These are phyloP conservation scores for Sporothrix brasiliensis DNA, from an alignment of 2,329 filamentous ascomycete genomes.

Conservation along the genomic window DNA sequence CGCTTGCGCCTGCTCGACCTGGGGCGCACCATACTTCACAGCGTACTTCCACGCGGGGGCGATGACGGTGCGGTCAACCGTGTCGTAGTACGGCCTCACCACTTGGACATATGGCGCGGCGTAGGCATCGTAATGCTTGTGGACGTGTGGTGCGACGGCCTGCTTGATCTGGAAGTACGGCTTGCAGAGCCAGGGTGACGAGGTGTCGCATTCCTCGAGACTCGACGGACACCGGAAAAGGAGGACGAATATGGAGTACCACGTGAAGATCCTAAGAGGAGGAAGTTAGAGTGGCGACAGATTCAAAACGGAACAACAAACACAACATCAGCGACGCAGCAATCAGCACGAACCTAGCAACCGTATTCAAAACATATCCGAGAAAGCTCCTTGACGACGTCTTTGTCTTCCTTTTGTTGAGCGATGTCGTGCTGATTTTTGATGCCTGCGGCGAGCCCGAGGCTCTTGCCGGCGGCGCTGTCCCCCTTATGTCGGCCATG, in stretches of 20 bases:
- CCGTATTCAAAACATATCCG: constrained; percentile 24
- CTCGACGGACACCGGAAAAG: constrained; percentile 80
- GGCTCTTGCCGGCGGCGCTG: constrained; percentile 12
- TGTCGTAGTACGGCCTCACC: constrained; percentile 73
- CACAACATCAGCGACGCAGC: neutral
- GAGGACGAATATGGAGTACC: constrained; percentile 82
- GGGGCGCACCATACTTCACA: constrained; percentile 74
- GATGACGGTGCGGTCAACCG: constrained; percentile 65
- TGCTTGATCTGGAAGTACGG: constrained; percentile 73
- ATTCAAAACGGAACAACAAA: neutral
- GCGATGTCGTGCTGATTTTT: neutral
- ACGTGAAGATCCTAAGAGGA: constrained; percentile 70
- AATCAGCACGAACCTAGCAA: constrained; percentile 28
- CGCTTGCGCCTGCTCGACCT: constrained; percentile 67
- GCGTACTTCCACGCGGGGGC: constrained; percentile 68
- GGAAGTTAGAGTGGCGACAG: neutral
- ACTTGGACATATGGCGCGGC: constrained; percentile 79
- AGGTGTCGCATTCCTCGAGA: constrained; percentile 66
- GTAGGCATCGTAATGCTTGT: constrained; percentile 85
- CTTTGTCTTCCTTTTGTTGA: neutral
- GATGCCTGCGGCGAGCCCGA: constrained; percentile 14
- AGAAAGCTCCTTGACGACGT: constrained; percentile 11
- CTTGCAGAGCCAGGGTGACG: constrained; percentile 77
- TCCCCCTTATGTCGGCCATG: constrained; percentile 29
- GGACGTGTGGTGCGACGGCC: constrained; percentile 69